These are phyloP conservation scores for Sphenostylis stenocarpa DNA, from an alignment of 306 rosid species.

Conservation along the genomic window DNA sequence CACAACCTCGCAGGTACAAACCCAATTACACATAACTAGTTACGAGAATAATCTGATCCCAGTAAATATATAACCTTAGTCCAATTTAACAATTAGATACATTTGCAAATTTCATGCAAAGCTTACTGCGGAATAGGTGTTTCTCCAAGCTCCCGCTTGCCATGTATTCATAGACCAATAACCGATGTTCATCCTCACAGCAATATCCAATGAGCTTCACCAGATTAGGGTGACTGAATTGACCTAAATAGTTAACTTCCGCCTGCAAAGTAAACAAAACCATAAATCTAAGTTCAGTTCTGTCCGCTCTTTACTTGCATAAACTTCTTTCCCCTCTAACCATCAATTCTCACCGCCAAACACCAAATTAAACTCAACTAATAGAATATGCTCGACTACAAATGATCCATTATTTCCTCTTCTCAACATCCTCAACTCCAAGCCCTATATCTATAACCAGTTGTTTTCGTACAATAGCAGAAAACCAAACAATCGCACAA, in stretches of 20 bases:
- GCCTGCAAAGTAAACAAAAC: constrained; percentile 64
- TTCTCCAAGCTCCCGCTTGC: constrained; percentile 96
- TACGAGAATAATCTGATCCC: background rate
- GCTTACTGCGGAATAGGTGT: constrained; percentile 95
- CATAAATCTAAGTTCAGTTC: constrained; percentile 10
- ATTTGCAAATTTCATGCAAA: background rate
- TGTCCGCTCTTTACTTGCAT: background rate
- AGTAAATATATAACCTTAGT: background rate
- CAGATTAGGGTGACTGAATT: constrained; percentile 85
- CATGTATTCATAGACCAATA: constrained; percentile 93
- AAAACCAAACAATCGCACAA: background rate
- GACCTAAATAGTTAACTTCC: constrained; percentile 93
- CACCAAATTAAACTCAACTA: constrained; percentile 26
- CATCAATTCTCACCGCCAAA: background rate
- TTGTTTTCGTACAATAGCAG: background rate
- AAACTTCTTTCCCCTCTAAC: constrained; percentile 23
- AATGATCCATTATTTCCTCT: background rate
- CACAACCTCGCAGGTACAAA: background rate
- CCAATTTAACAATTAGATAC: background rate
- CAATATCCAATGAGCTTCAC: constrained; percentile 95
- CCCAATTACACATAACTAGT: background rate
- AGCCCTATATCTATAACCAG: background rate
- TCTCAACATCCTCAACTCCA: background rate
- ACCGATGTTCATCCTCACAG: constrained; percentile 94
- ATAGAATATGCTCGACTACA: background rate